These are phyloP conservation scores for Ramalina intermedia DNA, from an alignment of 495 filamentous ascomycete genomes.

Conservation along the genomic window DNA sequence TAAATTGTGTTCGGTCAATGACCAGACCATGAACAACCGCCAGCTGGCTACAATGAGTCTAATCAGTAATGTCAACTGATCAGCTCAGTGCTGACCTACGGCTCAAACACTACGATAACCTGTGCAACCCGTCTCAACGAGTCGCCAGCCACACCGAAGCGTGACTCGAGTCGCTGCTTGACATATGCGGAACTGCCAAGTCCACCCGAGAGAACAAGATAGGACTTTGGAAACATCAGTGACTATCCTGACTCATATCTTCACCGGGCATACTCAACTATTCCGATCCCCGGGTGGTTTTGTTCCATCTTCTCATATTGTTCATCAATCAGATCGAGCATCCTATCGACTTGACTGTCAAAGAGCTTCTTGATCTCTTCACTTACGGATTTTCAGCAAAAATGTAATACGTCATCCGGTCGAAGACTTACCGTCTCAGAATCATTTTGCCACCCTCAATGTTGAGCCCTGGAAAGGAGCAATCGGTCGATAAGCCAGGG, in stretches of 20 bases:
- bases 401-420: not conserved
- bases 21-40: slow-evolving; percentile 43
- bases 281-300: slow-evolving; percentile 29
- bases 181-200: slow-evolving; percentile 54
- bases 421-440: slow-evolving; percentile 18
- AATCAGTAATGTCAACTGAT: not conserved
- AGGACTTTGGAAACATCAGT: slow-evolving; percentile 20
- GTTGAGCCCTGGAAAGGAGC: slow-evolving; percentile 15
- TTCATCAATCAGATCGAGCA: slow-evolving; percentile 35
- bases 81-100: slow-evolving; percentile 17
- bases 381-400: slow-evolving; percentile 11
- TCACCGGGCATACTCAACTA: slow-evolving; percentile 22
- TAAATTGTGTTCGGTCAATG: slow-evolving; percentile 36
- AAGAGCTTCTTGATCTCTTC: slow-evolving; percentile 38
- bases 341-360: slow-evolving; percentile 39
- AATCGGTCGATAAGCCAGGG: slow-evolving; percentile 13
- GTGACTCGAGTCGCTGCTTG: slow-evolving; percentile 26
- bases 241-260: not conserved
- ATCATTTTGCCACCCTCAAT: slow-evolving; percentile 23
- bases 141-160: slow-evolving; percentile 19
- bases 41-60: slow-evolving; percentile 26
- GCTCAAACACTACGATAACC: slow-evolving; percentile 36
- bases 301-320: slow-evolving; percentile 37
- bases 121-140: slow-evolving; percentile 26
- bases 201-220: slow-evolving; percentile 49